Evolutionary conservation across 2,329 filamentous ascomycete species (phyloP).

Genomic region (Epichloe aotearoae): DNA sequence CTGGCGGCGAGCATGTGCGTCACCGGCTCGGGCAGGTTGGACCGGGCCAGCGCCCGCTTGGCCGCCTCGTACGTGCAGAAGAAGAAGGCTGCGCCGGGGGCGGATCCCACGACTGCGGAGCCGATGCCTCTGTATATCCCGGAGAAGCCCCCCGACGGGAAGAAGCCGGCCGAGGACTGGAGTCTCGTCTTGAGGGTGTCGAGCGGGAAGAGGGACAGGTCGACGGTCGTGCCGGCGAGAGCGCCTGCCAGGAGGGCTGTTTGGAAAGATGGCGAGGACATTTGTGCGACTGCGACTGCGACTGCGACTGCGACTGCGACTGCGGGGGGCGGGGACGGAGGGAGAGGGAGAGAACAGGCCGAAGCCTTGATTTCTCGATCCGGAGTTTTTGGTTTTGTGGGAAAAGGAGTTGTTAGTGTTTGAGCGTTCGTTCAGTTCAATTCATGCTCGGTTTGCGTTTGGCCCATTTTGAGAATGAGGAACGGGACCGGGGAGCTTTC

Average conservation of each 20-base stretch:
- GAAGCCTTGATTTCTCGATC: neutral
- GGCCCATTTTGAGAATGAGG: too few relatives aligned
- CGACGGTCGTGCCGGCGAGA: constrained; percentile 87
- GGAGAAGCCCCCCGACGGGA: constrained; percentile 76
- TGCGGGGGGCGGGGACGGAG: too few relatives aligned
- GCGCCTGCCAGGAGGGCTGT: constrained; percentile 66
- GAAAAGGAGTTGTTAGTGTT: too few relatives aligned
- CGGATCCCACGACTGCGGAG: constrained; percentile 77
- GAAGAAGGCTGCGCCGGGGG: constrained; percentile 90
- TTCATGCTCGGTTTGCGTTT: too few relatives aligned
- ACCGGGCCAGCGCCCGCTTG: constrained; percentile 31
- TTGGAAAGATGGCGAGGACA: constrained; percentile 32
- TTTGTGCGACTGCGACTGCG: neutral
- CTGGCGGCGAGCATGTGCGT: constrained; percentile 77
- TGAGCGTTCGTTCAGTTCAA: too few relatives aligned
- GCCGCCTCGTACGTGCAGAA: constrained; percentile 85
- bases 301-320: too few relatives aligned
- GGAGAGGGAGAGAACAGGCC: neutral
- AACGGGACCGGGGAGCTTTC: too few relatives aligned
- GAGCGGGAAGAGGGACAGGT: constrained; percentile 92
- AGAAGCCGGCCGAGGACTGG: constrained; percentile 67
- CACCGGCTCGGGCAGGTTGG: constrained; percentile 27
- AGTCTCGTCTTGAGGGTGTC: constrained; percentile 98
- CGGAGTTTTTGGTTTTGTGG: too few relatives aligned
- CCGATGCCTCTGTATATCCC: constrained; percentile 92